Conservation (phyloP, 1,139 yeast genomes). For the Protomyces lactucae-debilis region DNA sequence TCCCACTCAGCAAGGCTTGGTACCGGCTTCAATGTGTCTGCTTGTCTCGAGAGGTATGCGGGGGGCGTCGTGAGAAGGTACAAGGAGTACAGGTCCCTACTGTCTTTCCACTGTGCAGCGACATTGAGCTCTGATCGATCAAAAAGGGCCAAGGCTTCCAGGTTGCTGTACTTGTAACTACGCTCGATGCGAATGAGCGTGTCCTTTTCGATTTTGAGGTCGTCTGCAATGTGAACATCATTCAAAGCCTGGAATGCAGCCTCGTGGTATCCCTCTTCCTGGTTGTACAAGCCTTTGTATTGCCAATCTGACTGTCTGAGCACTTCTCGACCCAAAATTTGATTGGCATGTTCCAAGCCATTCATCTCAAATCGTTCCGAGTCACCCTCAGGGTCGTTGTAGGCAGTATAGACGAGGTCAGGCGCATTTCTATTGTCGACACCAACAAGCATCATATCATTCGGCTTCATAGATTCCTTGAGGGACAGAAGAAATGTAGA, state of each 20-base stretch:
- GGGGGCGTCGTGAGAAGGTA: conserved; percentile 24
- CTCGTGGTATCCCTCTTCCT: conserved; percentile 31
- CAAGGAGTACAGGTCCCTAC: conserved; percentile 28
- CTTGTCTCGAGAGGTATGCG: conserved; percentile 20
- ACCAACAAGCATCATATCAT: conserved; percentile 32
- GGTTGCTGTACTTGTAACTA: conserved; percentile 32
- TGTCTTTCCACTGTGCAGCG: conserved; percentile 29
- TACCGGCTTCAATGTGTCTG: conserved; percentile 4
- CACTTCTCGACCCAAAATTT: conserved; percentile 26
- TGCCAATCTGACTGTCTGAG: conserved; percentile 30
- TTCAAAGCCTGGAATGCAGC: conserved; percentile 30
- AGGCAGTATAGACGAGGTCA: conserved; percentile 30
- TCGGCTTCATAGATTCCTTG: conserved; percentile 24
- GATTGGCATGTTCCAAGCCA: conserved; percentile 32
- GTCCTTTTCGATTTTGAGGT: conserved; percentile 27
- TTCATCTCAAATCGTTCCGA: conserved; percentile 33
- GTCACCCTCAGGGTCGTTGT: conserved; percentile 32
- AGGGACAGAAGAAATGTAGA: conserved; percentile 28
- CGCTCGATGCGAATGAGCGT: conserved; percentile 31
- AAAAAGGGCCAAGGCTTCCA: conserved; percentile 28
- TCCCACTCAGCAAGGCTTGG: conserved; percentile 32
- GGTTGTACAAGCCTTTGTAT: conserved; percentile 31
- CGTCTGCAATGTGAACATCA: conserved; percentile 25
- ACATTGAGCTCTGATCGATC: conserved; percentile 26
- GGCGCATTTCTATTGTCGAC: conserved; percentile 33